Evolutionary conservation across 495 filamentous ascomycete genomes (phyloP).

Genomic region (Massariosphaeria phaeospora): DNA sequence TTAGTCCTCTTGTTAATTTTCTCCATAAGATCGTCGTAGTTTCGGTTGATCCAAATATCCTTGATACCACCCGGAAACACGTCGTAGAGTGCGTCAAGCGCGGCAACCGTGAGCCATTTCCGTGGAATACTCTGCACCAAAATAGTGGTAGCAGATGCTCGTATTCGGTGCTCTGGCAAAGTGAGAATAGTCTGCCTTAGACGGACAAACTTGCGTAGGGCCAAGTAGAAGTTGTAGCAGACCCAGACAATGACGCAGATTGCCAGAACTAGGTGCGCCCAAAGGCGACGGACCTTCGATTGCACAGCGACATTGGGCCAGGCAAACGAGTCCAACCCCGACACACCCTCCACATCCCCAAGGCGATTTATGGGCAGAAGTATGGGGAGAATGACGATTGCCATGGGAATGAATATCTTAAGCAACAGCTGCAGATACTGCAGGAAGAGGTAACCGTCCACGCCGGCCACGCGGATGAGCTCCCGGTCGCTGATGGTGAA

Average conservation of each 20-base stretch:
- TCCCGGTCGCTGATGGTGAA: slow-evolving; percentile 29
- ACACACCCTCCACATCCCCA: slow-evolving; percentile 41
- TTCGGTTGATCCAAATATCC: slow-evolving; percentile 94
- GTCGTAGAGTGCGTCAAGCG: slow-evolving; percentile 81
- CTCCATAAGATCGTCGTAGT: slow-evolving; percentile 78
- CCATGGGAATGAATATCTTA: slow-evolving; percentile 83
- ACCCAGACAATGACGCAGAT: slow-evolving; percentile 76
- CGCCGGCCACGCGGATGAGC: slow-evolving; percentile 47
- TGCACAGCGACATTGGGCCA: slow-evolving; percentile 84
- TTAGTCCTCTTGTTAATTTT: slow-evolving; percentile 75
- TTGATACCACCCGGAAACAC: slow-evolving; percentile 94
- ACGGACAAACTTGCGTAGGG: slow-evolving; percentile 86
- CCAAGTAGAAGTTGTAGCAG: slow-evolving; percentile 81
- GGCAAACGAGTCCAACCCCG: slow-evolving; percentile 43
- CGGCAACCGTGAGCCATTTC: slow-evolving; percentile 79
- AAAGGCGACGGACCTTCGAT: slow-evolving; percentile 64
- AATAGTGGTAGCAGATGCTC: slow-evolving; percentile 94
- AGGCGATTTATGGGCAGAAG: slow-evolving; percentile 73
- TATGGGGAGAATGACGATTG: slow-evolving; percentile 73
- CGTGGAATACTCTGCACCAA: slow-evolving; percentile 83
- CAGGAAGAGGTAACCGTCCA: slow-evolving; percentile 97
- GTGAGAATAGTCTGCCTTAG: slow-evolving; percentile 91
- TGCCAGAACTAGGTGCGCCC: slow-evolving; percentile 83
- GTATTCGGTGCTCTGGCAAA: slow-evolving; percentile 88
- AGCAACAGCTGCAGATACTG: slow-evolving; percentile 91